Evolutionary conservation across 345 rosid genomes (phyloP).

Genomic region (Anacardium occidentale): DNA sequence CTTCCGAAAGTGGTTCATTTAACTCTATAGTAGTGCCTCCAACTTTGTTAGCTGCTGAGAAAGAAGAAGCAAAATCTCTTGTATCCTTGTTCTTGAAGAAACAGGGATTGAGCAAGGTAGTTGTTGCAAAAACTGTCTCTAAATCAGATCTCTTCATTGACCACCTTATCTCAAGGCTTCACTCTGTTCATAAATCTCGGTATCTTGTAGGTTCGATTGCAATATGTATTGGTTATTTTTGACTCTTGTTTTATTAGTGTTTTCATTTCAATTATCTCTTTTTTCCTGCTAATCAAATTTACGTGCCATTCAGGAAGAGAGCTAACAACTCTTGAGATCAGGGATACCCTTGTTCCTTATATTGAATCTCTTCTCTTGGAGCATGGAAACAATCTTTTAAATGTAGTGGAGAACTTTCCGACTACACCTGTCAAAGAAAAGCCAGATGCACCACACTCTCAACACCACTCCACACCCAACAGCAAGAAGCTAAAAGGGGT

Average conservation of each 20-base stretch:
- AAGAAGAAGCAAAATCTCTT: conserved; percentile 49
- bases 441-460: conserved; percentile 10
- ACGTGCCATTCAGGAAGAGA: conserved; percentile 20
- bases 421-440: conserved; percentile 29
- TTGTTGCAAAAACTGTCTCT: conserved; percentile 30
- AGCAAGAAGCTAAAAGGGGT: conserved; percentile 37
- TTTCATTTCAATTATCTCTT: neutral
- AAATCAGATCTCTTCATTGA: conserved; percentile 41
- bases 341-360: conserved; percentile 36
- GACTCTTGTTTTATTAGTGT: neutral
- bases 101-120: neutral
- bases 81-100: neutral
- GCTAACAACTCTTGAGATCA: conserved; percentile 32
- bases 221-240: too few species aligned
- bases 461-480: neutral
- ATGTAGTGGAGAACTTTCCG: conserved; percentile 45
- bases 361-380: conserved; percentile 26
- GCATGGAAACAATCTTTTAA: conserved; percentile 32
- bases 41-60: conserved; percentile 38
- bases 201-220: conserved; percentile 51
- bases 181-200: conserved; percentile 47
- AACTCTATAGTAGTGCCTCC: conserved; percentile 17
- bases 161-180: conserved; percentile 46
- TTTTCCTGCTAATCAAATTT: conserved; percentile 8
- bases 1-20: conserved; percentile 33